Evolutionary conservation across 257 asterid genomes (phyloP), one percentile per base, ranked within the genome.

Genomic region (Voacanga thouarsii): DNA sequence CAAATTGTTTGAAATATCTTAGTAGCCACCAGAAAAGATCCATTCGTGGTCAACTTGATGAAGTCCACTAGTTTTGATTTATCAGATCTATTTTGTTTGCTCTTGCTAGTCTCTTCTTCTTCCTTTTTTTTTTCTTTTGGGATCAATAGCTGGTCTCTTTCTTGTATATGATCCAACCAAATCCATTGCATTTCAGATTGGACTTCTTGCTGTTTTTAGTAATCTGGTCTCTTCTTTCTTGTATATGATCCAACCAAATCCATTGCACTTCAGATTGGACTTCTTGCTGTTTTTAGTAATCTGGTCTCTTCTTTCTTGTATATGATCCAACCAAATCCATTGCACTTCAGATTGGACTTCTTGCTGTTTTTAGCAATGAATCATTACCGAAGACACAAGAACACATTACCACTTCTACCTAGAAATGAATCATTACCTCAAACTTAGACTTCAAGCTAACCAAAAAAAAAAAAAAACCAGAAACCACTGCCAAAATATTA

Each of bases 391-490:
- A 47, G 16, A 5, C 74, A 23, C 50, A 33, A 30, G 73, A 28
- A 33, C 44, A 45, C 47, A 51, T 50, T 65, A 1, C 49, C 50
- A 0, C 71, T 18, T 21, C 12, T 12, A 41, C n/a, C 51, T 21
- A 61, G 44, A 39, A n/a, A 44, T 37, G 41, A 77, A 80, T 76
- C 24, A 72, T 68, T 69, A 56, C 49, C 33, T 71, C 69, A 70
- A 75, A 72, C 86, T 77, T 84, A 71, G 77, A 81, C 79, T 78
- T 67, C 12, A 84, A 75, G 87, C 66, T 45, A 81, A 61, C 43
- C 37, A 33, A 2, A 33, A 33, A 33, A 33, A 33, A 1, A 33
- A 37, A 63, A 69, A 63, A 55, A 9, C n/a, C 0, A 50, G 4
- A 4, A 37, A 51, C 8, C 63, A 12, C 7, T 43, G 8, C 7